Base-by-base conservation (phyloP, 2,329 filamentous ascomycete species). In the Arthrobotrys sphaeroides region DNA sequence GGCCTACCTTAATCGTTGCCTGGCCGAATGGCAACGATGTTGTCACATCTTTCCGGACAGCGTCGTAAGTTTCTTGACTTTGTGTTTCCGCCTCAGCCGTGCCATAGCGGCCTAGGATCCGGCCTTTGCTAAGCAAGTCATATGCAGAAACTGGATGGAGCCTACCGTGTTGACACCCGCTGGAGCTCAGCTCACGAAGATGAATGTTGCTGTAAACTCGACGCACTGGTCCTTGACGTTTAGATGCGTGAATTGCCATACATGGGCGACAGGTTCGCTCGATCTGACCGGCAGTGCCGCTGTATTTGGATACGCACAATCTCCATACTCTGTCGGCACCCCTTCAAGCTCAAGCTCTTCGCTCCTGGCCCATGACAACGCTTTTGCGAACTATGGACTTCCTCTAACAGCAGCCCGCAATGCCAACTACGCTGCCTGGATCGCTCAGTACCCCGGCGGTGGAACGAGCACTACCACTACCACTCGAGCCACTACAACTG, bases 161-260 rank as follows among this genome's bases (percentile, higher is more conserved):
- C 86, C 86, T 0, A 80, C 83, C 1, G 81, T 83, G n/a, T 85
- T 85, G 78, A 82, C 83, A 2, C 83, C 82, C 10, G 82, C 82
- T 20, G 82, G 84, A 31, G 82, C 82, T 10, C 78, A 84, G 13
- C 79, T 79, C 0, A 83, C 85, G 12, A 87, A 87, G 75, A 81
- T 84, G 22, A 85, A 85, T 24, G 86, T 85, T 0, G 86, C 84
- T 22, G 80, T 86, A 70, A 87, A 87, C 82, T 81, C 81, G 74
- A 87, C 86, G 0, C 85, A 87, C 77, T 84, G 84, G 79, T 84
- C 84, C 1, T 86, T 85, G 77, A 88, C 86, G 0, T 88, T 87
- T 80, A 83, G 87, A 38, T 88, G 86, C 78, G 80, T 82, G 49
- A 82, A 82, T 9, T 86, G 85, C 67, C 80, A 85, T 67, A 80